Conservation (phyloP, 2,329 filamentous ascomycete genomes). For the Penicillium thymicola region DNA sequence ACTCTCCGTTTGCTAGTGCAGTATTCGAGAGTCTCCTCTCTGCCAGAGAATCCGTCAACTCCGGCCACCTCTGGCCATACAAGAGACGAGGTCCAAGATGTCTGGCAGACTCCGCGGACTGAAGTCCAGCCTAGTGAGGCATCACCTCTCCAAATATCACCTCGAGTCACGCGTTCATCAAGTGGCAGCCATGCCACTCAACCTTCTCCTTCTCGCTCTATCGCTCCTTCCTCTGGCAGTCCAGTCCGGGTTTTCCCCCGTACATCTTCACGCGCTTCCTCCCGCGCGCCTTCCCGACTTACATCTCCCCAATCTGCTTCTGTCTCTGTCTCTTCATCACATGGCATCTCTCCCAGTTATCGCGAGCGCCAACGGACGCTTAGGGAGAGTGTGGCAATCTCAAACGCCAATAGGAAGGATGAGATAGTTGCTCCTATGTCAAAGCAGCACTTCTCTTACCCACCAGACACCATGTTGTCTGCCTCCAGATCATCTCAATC, state of each 20-base stretch:
- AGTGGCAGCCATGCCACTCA: neutral
- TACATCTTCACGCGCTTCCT: neutral
- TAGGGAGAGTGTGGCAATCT: constrained; percentile 4
- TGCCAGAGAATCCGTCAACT: neutral
- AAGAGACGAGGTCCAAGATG: neutral
- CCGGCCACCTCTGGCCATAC: neutral
- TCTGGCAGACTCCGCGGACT: neutral
- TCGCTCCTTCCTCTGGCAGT: neutral
- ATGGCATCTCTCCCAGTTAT: neutral
- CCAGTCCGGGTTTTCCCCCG: neutral
- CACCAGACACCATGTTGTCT: neutral
- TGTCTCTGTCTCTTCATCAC: neutral
- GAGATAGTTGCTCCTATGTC: neutral
- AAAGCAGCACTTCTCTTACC: neutral
- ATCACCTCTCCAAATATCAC: neutral
- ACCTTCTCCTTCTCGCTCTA: neutral
- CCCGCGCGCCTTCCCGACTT: neutral
- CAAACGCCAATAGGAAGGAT: constrained; percentile 7
- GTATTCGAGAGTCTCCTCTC: neutral
- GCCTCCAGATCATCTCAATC: neutral
- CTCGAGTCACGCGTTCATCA: neutral
- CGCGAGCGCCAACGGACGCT: constrained; percentile 1
- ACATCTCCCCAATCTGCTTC: neutral
- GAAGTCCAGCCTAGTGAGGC: neutral
- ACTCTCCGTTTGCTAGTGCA: neutral